Base-by-base conservation (phyloP, 1,284 basidiomycete species). In the Puccinia coronata region DNA sequence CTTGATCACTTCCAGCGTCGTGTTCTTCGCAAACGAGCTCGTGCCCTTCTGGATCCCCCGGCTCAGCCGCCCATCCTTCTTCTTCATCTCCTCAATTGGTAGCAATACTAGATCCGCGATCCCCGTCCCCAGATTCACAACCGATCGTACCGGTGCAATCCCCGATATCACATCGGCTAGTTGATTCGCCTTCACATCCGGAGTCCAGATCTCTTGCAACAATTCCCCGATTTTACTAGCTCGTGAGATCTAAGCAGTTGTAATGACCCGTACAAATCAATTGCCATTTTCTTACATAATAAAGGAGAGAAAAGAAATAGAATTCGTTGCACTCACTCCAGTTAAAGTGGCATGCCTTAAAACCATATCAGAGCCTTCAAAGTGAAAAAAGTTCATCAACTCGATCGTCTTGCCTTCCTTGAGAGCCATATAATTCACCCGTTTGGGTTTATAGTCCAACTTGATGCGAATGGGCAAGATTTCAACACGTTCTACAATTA, bases 301-400 rank as follows among this genome's bases (percentile, higher is more conserved):
- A n/a, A n/a, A n/a, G n/a, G n/a, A n/a, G n/a, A n/a, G n/a, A n/a
- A n/a, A n/a, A 28, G 41, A 31, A 0, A 36, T 14, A 39, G n/a
- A n/a, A n/a, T n/a, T n/a, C n/a, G n/a, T n/a, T 69, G 25, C 14
- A 75, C 67, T 74, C 36, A 81, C 79, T 23, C 96, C 97, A 75
- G 92, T 91, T 34, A 98, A 86, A 20, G 93, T 95, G 82, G 98
- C 92, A 85, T 97, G 95, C 73, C 96, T 90, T 73, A 99, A 87
- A 0, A 95, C 96, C 94, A 99, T 98, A 86, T 98, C 96, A 2
- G 96, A 93, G 0, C 94, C 96, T 84, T 99, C 96, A 84, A 99
- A 99, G 87, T 98, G 96, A 91, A 99, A 99, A 86, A 99, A 98
- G 86, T 99, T 99, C 96, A 99, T 98, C 80, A 99, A 87, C 86